Base-by-base conservation (phyloP, 208 protist genomes). In the Balamuthia mandrillaris region DNA sequence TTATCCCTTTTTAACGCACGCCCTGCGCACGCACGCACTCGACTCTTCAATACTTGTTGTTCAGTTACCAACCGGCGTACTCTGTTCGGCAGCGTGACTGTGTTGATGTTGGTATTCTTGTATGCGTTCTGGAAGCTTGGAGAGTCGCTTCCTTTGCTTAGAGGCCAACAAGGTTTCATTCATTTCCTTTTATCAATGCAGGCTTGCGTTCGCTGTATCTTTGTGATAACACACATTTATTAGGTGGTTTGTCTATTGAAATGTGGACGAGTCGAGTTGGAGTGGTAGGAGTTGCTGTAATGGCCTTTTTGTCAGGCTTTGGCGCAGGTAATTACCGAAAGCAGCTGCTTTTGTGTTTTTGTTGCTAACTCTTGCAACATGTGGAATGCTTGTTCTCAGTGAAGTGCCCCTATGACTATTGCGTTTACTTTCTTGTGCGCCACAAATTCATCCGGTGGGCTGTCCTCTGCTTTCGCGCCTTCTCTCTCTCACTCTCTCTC, bases 291-390 rank as follows among this genome's bases (percentile, higher is more conserved):
- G 79, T 85, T 29, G 60, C 79, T 9, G 79, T 85, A 1, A 85
- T 85, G 79, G 79, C 79, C 31, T 75, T 85, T n/a, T 60, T 85
- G 12, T 85, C 79, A n/a, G 79, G 47, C n/a, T 31, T n/a, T n/a
- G n/a, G n/a, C n/a, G n/a, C n/a, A n/a, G n/a, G n/a, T n/a, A n/a
- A n/a, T n/a, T n/a, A n/a, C n/a, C n/a, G n/a, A n/a, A n/a, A n/a
- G n/a, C n/a, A n/a, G n/a, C n/a, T n/a, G n/a, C n/a, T n/a, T n/a
- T n/a, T n/a, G n/a, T n/a, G n/a, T n/a, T n/a, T n/a, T n/a, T n/a
- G n/a, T n/a, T n/a, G n/a, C n/a, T n/a, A n/a, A n/a, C n/a, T n/a
- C n/a, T n/a, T n/a, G n/a, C n/a, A n/a, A n/a, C n/a, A n/a, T n/a
- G n/a, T n/a, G n/a, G n/a, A n/a, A n/a, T n/a, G n/a, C n/a, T n/a